Evolutionary conservation across 1,139 yeast species (phyloP), one percentile per base, ranked within the genome.

Genomic region (Suhomyces chickasaworum): DNA sequence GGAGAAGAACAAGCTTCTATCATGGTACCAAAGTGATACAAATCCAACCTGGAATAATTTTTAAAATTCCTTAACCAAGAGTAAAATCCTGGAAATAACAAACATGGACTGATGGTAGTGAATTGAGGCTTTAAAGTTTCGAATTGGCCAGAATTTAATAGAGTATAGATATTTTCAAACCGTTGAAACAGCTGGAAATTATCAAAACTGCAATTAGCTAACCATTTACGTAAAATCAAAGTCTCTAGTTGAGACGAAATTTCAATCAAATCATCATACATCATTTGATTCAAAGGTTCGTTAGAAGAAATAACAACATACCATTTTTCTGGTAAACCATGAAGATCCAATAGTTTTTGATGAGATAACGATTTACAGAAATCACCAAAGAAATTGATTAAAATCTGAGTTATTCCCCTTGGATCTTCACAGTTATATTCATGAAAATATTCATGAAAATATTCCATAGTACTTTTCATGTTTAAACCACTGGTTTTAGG

Each of bases 41-140:
- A 31, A 7, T 38, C 17, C 16, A 46, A 21, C 37, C 29, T 30
- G 16, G 40, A 31, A 21, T 39, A 36, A 25, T 35, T 23, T 12
- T 32, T 38, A 23, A 39, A 40, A 9, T 23, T 13, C n/a, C 34
- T 21, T 22, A 62, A 30, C 34, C 52, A 53, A 12, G 53, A 46
- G 49, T 66, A 64, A 49, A 66, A 65, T 18, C 47, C 41, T 3
- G 68, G 69, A 46, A 64, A 67, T 38, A 64, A 43, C 15, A 66
- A 49, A 13, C 55, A 56, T 2, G 71, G 69, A 16, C 62, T 58
- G 18, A 56, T 54, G 1, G 68, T 60, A 25, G 43, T 44, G 16
- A 46, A 5, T n/a, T 33, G 41, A 8, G 37, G 20, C 17, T 31
- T 41, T n/a, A 39, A 20, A 12, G 39, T 21, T 22, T 31, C 21